Base-by-base conservation (phyloP, 805 yeast genomes). In the Barnettozyma vustinii region DNA sequence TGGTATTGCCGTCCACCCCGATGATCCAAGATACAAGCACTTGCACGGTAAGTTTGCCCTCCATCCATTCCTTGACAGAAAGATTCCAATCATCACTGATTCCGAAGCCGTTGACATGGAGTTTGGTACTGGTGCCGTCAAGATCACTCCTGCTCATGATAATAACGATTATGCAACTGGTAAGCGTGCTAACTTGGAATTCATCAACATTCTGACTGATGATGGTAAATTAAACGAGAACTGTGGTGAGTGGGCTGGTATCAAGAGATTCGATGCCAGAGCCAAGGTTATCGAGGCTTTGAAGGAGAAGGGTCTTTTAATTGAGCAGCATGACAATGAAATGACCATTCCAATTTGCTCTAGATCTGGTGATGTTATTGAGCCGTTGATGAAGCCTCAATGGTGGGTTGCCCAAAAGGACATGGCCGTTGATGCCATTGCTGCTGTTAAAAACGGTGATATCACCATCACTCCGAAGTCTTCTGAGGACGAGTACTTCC, bases 101-200 rank as follows among this genome's bases (percentile, higher is more conserved):
- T 66, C 83, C 37, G 96, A 88, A 70, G 94, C 97, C 37, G 99
- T 94, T 56, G 99, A 94, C 69, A 94, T 94, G 98, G 96, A 87
- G 68, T 94, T 94, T 59, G 99, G 99, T 78, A 94, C 99, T 54
- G 99, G 99, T 84, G 99, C 99, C 44, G 99, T 94, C 54, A 94
- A 94, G 73, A 94, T 94, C 66, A 94, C 99, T 13, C 99, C 99
- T 52, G 97, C 96, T 40, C 99, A 94, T 70, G 99, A 94, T 72
- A 86, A 83, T 62, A 94, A 94, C 77, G 99, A 94, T 88, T 90
- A 88, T 78, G 78, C 75, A 64, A 89, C 97, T 47, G 99, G 99
- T 74, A 91, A 87, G 74, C 90, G 99, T 74, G 87, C 89, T 69
- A 74, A 80, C 63, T 77, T 94, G 61, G 96, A 89, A 66, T 80